phyloP scores from a whole-genome alignment of 129 eudicot genomes.

The Scalesia atractyloides region DNA sequence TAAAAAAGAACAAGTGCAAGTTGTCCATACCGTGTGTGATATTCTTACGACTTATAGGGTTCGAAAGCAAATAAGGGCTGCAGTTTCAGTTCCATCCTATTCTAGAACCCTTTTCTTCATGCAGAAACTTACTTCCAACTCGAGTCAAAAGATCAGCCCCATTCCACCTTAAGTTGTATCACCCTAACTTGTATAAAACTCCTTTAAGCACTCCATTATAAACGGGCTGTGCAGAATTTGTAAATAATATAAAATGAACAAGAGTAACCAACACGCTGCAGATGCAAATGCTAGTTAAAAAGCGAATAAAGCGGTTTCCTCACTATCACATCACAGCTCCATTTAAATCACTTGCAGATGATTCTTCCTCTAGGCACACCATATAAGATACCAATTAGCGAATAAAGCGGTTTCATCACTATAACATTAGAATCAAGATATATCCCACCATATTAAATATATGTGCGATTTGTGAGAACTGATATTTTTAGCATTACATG shows the following conservation, averaged over 20 bases:
- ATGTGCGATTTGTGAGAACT: no score
- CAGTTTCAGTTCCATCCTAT: slow-evolving; percentile 47
- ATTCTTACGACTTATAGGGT: slow-evolving; percentile 55
- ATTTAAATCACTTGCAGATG: slow-evolving; percentile 52
- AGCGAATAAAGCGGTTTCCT: slow-evolving; percentile 59
- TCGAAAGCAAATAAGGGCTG: slow-evolving; percentile 61
- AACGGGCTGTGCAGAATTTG: slow-evolving; percentile 52
- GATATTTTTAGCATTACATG: no score
- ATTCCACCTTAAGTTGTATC: slow-evolving; percentile 79
- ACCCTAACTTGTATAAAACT: slow-evolving; percentile 84
- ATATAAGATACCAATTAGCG: slow-evolving; percentile 62
- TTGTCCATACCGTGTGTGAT: slow-evolving; percentile 69
- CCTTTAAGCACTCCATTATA: slow-evolving; percentile 71
- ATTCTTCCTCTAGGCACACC: slow-evolving; percentile 69
- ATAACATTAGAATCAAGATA: slow-evolving; percentile 76
- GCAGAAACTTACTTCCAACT: slow-evolving; percentile 58
- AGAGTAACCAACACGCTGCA: neutral
- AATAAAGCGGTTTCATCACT: slow-evolving; percentile 60
- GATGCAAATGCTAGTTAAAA: slow-evolving; percentile 22
- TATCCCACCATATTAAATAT: slow-evolving; percentile 61
- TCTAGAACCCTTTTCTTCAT: slow-evolving; percentile 36
- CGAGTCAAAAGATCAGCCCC: slow-evolving; percentile 90
- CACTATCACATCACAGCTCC: slow-evolving; percentile 86
- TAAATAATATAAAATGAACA: neutral
- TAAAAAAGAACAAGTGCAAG: slow-evolving; percentile 2